These are phyloP conservation scores for Aspergillus ibericus DNA, from an alignment of 2,329 filamentous ascomycete genomes.

Conservation along the genomic window DNA sequence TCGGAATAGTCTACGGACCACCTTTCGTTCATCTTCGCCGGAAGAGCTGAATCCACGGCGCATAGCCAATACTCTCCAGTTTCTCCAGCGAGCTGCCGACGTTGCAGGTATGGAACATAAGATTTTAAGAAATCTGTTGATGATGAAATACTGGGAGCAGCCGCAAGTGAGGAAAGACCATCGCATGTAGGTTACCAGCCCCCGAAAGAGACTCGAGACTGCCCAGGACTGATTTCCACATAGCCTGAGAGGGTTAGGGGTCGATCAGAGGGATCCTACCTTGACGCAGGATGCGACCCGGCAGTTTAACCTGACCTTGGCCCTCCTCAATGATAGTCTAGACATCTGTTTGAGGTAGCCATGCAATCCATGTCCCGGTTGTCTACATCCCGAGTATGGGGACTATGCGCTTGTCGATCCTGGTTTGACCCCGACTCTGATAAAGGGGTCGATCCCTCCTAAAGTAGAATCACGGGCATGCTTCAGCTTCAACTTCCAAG, in stretches of 20 bases:
- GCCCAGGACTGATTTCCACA: constrained; percentile 22
- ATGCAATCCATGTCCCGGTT: neutral
- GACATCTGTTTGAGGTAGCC: constrained; percentile 42
- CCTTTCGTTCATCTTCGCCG: constrained; percentile 41
- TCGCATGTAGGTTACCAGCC: constrained; percentile 30
- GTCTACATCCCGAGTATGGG: neutral
- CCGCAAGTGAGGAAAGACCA: constrained; percentile 31
- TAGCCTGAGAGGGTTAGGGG: constrained; percentile 32
- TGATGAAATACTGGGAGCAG: constrained; percentile 46
- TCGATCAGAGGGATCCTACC: constrained; percentile 26
- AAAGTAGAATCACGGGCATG: neutral
- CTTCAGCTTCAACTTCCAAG: neutral
- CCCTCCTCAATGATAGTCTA: constrained; percentile 50
- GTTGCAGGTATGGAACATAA: constrained; percentile 47
- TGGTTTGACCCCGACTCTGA: neutral
- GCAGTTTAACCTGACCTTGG: constrained; percentile 48
- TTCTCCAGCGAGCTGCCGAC: constrained; percentile 44
- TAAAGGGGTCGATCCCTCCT: neutral
- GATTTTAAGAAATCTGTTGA: constrained; percentile 48
- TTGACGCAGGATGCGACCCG: constrained; percentile 37
- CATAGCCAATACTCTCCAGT: constrained; percentile 48
- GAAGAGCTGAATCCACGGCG: constrained; percentile 40
- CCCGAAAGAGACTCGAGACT: neutral
- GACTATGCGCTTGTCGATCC: neutral
- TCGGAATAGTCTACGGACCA: constrained; percentile 44